Conservation (phyloP, 495 filamentous ascomycete genomes). For the Mycothermus thermophilus region DNA sequence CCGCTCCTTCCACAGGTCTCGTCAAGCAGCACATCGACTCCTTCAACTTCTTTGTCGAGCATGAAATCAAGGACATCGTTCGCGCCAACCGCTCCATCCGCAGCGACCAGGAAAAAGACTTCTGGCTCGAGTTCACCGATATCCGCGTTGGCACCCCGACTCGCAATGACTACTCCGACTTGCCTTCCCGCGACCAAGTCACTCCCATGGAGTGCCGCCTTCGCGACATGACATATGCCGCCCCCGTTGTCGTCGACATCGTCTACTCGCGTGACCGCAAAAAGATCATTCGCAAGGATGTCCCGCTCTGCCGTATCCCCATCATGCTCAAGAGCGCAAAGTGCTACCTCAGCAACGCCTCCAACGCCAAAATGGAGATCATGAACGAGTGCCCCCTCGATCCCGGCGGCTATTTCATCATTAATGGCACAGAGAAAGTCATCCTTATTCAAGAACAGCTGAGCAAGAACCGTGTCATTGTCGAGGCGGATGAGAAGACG, state of each 20-base stretch:
- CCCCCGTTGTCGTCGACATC: slow-evolving; percentile 80
- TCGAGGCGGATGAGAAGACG: slow-evolving; percentile 81
- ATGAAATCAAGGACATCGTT: slow-evolving; percentile 91
- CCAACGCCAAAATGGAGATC: slow-evolving; percentile 66
- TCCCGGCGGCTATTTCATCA: slow-evolving; percentile 91
- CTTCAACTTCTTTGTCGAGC: slow-evolving; percentile 92
- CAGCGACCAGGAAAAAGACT: slow-evolving; percentile 78
- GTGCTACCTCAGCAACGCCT: slow-evolving; percentile 68
- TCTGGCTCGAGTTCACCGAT: slow-evolving; percentile 79
- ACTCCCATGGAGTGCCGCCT: slow-evolving; percentile 92
- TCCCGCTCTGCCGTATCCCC: slow-evolving; percentile 78
- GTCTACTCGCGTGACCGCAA: slow-evolving; percentile 66
- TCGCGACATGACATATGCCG: slow-evolving; percentile 89
- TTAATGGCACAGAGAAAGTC: slow-evolving; percentile 81
- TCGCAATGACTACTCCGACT: slow-evolving; percentile 54
- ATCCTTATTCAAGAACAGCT: slow-evolving; percentile 96
- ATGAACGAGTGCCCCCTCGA: slow-evolving; percentile 92
- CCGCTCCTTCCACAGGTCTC: slow-evolving; percentile 5
- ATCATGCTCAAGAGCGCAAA: slow-evolving; percentile 95
- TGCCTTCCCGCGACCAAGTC: slow-evolving; percentile 44
- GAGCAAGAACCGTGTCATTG: slow-evolving; percentile 97
- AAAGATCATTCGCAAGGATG: slow-evolving; percentile 50
- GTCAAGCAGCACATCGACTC: slow-evolving; percentile 75
- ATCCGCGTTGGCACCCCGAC: slow-evolving; percentile 72
- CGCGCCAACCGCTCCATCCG: slow-evolving; percentile 69